Percentiles rank a stretch among this genome's conserved stretches.
Evolutionary conservation across 1,139 yeast species (phyloP).

Genomic region (Sugiyamaella neomexicana): DNA sequence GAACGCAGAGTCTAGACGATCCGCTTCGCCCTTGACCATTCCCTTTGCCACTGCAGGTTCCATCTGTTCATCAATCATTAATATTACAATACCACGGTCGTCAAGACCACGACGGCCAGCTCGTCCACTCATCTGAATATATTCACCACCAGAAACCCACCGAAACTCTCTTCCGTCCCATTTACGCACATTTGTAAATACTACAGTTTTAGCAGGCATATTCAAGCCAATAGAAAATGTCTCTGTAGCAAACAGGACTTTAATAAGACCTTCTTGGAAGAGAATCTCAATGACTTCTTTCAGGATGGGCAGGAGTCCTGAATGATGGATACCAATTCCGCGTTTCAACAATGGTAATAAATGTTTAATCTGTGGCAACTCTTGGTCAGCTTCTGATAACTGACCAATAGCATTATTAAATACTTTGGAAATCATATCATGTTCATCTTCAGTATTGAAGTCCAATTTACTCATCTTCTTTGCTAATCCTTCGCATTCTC

Average conservation of each 20-base stretch:
- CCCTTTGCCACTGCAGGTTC: conserved; percentile 99
- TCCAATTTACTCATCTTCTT: conserved; percentile 92
- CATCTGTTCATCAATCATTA: conserved; percentile 99
- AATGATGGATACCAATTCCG: conserved; percentile 98
- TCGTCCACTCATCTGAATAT: conserved; percentile 98
- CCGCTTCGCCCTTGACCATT: conserved; percentile 99
- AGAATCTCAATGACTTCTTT: conserved; percentile 96
- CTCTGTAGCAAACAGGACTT: conserved; percentile 95
- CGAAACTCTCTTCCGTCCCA: conserved; percentile 98
- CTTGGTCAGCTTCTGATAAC: conserved; percentile 86
- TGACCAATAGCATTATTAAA: conserved; percentile 85
- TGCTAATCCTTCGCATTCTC: conserved; percentile 94
- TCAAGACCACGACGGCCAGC: conserved; percentile 99
- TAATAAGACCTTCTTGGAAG: conserved; percentile 93
- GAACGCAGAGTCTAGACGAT: conserved; percentile 92
- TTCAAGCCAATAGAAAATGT: conserved; percentile 97
- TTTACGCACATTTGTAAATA: conserved; percentile 93
- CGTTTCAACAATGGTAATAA: conserved; percentile 83
- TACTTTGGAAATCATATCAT: conserved; percentile 83
- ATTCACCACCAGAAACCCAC: conserved; percentile 99
- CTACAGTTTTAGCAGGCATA: conserved; percentile 98
- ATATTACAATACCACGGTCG: conserved; percentile 96
- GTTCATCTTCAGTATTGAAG: conserved; percentile 88
- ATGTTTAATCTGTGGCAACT: conserved; percentile 90
- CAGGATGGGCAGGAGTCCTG: conserved; percentile 90